Evolutionary conservation across 1,139 yeast genomes (phyloP), one percentile per base, ranked within the genome.

Genomic region (Schwanniomyces etchellsii): DNA sequence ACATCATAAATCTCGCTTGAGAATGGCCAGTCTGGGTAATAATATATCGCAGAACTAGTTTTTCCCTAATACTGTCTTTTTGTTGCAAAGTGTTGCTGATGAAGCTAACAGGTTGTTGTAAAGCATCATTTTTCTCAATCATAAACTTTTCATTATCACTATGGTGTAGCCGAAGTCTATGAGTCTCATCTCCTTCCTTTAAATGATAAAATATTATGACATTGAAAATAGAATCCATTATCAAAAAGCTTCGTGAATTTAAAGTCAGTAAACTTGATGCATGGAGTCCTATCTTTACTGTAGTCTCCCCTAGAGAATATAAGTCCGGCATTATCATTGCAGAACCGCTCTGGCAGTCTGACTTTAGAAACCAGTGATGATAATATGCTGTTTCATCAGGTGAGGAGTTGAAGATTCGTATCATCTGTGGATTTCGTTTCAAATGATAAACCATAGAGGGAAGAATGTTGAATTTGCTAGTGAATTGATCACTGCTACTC

Each of bases 381-480:
- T 60, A 48, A 35, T 38, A 55, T 2, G 70, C 64, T 4, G 68
- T 64, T 42, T 65, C 71, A 35, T 65, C 72, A 0, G 72, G 72
- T 33, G 65, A 60, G 5, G 66, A 57, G 39, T 65, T 65, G 45
- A 65, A 64, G 2, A 60, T 52, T 17, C 47, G 42, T 5, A 64
- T 39, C 20, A 65, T 50, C 27, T 56, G 60, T 2, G 62, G 61
- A 33, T 59, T 62, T 30, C 53, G 48, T 33, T 68, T 42, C 30
- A 65, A 46, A 34, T 54, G 47, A 35, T 58, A 63, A 1, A 57
- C 45, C 24, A 54, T 43, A 2, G 48, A 36, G 1, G 67, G 65
- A 11, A 65, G 33, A 2, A 41, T 32, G 9, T 44, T 43, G 27
- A 62, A 58, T 26, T 42, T 7, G 6, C 14, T 23, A 7, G 13